Evolutionary conservation across 2,329 filamentous ascomycete genomes (phyloP).

Genomic region (Microascus cirrosus): DNA sequence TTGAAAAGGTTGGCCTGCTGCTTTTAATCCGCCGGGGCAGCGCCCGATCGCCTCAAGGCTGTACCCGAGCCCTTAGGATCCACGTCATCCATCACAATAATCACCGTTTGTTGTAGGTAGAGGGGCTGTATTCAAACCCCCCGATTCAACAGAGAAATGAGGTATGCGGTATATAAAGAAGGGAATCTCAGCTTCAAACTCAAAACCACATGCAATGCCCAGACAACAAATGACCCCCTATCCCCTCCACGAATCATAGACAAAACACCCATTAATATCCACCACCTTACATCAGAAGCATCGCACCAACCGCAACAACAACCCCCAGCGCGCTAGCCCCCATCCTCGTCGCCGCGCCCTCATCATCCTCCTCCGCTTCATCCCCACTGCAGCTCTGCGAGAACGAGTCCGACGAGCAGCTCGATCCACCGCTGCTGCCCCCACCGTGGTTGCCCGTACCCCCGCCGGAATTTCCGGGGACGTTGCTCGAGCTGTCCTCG

Average conservation of each 20-base stretch:
- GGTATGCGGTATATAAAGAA: neutral
- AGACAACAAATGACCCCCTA: neutral
- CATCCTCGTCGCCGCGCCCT: neutral
- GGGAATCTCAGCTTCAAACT: neutral
- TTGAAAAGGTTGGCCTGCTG: too few relatives aligned
- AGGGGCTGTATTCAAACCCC: too few relatives aligned
- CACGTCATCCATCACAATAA: too few relatives aligned
- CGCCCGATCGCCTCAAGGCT: too few relatives aligned
- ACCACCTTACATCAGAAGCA: neutral
- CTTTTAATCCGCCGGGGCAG: too few relatives aligned
- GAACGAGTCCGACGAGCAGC: conserved; percentile 3
- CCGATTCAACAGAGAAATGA: neutral
- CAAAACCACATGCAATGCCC: neutral
- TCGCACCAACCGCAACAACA: conserved; percentile 1
- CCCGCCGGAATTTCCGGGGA: conserved; percentile 7
- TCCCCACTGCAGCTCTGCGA: conserved; percentile 7
- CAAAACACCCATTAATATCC: neutral
- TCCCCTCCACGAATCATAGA: neutral
- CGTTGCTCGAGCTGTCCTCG: conserved; percentile 10
- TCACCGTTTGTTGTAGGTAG: too few relatives aligned
- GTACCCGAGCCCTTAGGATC: too few relatives aligned
- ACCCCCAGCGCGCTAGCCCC: neutral
- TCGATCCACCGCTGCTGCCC: neutral
- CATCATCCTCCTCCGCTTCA: neutral
- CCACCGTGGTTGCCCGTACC: conserved; percentile 2